A percentile compares a stretch with the other conserved stretches of the same genome.
Evolutionary conservation across 208 protist species (phyloP).

Genomic region (Herpetomonas muscarum): DNA sequence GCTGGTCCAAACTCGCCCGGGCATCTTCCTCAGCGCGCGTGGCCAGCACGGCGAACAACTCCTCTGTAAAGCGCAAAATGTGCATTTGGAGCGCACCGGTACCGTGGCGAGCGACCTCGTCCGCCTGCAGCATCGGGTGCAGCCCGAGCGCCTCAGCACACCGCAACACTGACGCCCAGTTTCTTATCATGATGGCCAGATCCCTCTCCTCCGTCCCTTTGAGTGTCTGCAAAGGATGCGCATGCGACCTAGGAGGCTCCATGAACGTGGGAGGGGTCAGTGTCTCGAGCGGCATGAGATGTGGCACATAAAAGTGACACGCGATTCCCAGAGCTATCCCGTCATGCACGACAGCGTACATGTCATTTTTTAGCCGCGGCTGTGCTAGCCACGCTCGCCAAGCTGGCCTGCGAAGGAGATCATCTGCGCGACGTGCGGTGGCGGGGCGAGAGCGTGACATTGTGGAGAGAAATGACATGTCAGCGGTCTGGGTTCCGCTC

Average conservation of each 20-base stretch:
- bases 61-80: conserved; percentile 54
- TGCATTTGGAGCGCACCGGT: conserved; percentile 57
- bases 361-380: background rate
- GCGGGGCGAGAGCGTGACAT: background rate
- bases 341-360: conserved; percentile 20
- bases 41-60: conserved; percentile 67
- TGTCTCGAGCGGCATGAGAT: conserved; percentile 20
- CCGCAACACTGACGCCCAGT: conserved; percentile 25
- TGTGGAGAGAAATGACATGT: background rate
- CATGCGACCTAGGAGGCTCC: background rate
- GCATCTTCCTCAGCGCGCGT: conserved; percentile 60
- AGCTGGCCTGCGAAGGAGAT: too few relatives aligned
- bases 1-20: conserved; percentile 20
- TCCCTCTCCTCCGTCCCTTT: background rate
- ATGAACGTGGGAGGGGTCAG: background rate
- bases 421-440: too few relatives aligned
- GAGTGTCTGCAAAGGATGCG: background rate
- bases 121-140: conserved; percentile 28
- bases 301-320: conserved; percentile 54
- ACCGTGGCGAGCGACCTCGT: conserved; percentile 47
- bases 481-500: too few relatives aligned
- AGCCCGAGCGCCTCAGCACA: conserved; percentile 35
- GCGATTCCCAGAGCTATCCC: conserved; percentile 25
- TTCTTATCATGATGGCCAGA: too few relatives aligned
- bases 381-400: background rate